phyloP scores from a whole-genome alignment of 2,329 filamentous ascomycete species.

The Pyrenophora graminea region DNA sequence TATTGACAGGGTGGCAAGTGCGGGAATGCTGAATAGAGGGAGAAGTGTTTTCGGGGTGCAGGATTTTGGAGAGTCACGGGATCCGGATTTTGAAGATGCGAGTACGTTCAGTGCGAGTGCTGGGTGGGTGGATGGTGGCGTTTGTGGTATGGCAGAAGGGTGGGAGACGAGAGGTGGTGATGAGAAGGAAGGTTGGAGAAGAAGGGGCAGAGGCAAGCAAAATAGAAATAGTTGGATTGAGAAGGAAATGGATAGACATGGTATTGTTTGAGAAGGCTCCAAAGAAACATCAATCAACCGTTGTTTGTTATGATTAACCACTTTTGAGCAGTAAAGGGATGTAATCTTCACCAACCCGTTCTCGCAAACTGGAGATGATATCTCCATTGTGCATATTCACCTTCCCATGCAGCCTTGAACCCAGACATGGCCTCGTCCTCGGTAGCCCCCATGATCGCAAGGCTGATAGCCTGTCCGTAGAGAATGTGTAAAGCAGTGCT shows the following conservation, averaged over 20 bases:
- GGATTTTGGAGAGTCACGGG: too few species aligned
- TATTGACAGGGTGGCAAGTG: too few species aligned
- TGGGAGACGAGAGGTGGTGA: slow-evolving; percentile 21
- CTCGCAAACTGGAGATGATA: slow-evolving; percentile 11
- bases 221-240: slow-evolving; percentile 37
- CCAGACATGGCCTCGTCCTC: slow-evolving; percentile 35
- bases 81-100: too few species aligned
- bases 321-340: neutral
- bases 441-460: slow-evolving; percentile 30
- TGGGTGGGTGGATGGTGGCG: neutral
- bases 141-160: slow-evolving; percentile 5
- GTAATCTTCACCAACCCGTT: slow-evolving; percentile 1
- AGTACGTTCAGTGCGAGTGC: too few species aligned
- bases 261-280: slow-evolving; percentile 29
- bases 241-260: slow-evolving; percentile 42
- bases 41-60: too few species aligned
- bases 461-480: slow-evolving; percentile 33
- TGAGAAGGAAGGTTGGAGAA: slow-evolving; percentile 26
- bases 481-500: slow-evolving; percentile 31
- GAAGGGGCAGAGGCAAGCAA: slow-evolving; percentile 15
- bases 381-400: slow-evolving; percentile 10
- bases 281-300: too few species aligned
- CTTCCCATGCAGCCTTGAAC: slow-evolving; percentile 31
- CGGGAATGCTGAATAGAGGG: too few species aligned
- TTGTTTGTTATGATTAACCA: too few species aligned